Evolutionary conservation across 148 eudicot genomes (phyloP).

Genomic region (Diospyros kaki): DNA sequence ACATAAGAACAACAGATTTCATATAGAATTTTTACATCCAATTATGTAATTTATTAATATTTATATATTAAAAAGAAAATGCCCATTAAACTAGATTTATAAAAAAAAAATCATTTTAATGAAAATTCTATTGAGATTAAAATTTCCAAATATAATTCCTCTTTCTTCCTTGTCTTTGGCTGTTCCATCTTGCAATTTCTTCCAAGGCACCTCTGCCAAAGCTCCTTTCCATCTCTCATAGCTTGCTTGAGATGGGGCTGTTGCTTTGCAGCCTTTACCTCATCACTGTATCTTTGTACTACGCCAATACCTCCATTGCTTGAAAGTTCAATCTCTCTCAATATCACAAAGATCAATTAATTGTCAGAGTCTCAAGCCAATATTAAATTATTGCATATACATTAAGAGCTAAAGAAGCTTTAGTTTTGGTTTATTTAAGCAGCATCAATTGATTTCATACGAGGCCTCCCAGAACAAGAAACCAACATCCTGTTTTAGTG

Average conservation of each 20-base stretch:
- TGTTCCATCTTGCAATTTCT: background rate
- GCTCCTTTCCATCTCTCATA: background rate
- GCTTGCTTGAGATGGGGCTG: conserved; percentile 1
- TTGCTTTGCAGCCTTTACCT: conserved; percentile 4
- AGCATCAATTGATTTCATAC: no score
- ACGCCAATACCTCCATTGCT: no score
- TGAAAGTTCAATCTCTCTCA: background rate
- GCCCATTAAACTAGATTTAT: no score
- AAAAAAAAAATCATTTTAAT: no score
- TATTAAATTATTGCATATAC: no score
- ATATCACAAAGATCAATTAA: background rate
- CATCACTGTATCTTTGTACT: background rate
- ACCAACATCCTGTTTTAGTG: background rate
- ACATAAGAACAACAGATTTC: no score
- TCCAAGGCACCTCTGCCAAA: conserved; percentile 4
- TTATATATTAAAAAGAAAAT: no score
- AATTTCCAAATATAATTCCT: no score
- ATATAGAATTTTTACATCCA: no score
- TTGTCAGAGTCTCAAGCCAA: no score
- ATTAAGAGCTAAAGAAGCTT: background rate
- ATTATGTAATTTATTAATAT: no score
- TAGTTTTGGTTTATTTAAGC: background rate
- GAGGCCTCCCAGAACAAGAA: background rate
- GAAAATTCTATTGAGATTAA: no score
- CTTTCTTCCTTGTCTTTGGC: background rate